These are phyloP conservation scores for Meyerozyma guilliermondii DNA, from an alignment of 1,139 yeast genomes.

Conservation along the genomic window DNA sequence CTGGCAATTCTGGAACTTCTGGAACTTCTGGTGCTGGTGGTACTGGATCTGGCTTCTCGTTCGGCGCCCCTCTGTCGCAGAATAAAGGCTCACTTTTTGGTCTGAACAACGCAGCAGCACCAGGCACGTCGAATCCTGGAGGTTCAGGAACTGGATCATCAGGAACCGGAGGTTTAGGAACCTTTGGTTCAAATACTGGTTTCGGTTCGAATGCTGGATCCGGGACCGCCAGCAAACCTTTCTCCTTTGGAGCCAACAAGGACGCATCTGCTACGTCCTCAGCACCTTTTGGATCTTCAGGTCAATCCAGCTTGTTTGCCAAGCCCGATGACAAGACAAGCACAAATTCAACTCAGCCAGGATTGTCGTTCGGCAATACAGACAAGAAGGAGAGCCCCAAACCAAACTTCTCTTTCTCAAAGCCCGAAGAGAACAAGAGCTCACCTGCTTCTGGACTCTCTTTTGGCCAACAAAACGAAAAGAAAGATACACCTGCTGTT, in stretches of 20 bases:
- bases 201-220: not conserved
- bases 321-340: not conserved
- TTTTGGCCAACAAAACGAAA: conserved; percentile 10
- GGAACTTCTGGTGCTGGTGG: conserved; percentile 6
- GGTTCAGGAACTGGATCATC: not conserved
- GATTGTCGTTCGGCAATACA: not conserved
- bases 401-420: not conserved
- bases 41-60: conserved; percentile 18
- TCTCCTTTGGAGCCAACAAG: not conserved
- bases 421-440: conserved; percentile 15
- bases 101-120: not conserved
- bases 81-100: conserved; percentile 1
- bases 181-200: conserved; percentile 1
- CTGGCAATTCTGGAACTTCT: conserved; percentile 4
- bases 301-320: not conserved
- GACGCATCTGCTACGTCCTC: not conserved
- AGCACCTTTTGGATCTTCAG: not conserved
- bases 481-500: not conserved
- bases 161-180: conserved; percentile 1
- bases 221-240: not conserved
- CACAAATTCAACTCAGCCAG: not conserved
- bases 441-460: conserved; percentile 2
- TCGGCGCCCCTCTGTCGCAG: conserved; percentile 10
- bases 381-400: not conserved
- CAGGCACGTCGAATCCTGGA: not conserved